Evolutionary conservation across 768 basidiomycete species (phyloP).

Genomic region (Cystobasidiopsis lactophilus): DNA sequence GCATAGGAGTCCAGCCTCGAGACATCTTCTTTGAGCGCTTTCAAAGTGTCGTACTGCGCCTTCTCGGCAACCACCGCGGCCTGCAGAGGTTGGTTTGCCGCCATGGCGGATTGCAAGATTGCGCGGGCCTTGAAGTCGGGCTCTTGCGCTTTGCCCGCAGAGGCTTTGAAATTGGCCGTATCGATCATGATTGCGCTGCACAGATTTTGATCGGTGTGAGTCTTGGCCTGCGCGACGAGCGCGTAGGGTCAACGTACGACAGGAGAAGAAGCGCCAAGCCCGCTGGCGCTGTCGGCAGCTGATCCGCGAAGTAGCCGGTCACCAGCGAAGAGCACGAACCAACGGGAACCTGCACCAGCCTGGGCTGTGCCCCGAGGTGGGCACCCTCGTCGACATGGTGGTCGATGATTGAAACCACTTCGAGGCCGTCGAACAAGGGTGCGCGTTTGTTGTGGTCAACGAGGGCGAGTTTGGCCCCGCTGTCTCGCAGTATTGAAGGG

Average conservation of each 20-base stretch:
- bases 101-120: constrained; percentile 29
- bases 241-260: constrained; percentile 17
- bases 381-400: constrained; percentile 72
- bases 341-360: constrained; percentile 37
- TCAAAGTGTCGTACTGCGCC: constrained; percentile 9
- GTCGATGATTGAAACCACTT: constrained; percentile 59
- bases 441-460: constrained; percentile 64
- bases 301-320: constrained; percentile 29
- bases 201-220: not conserved
- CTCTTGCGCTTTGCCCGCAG: constrained; percentile 48
- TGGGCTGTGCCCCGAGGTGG: constrained; percentile 38
- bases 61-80: constrained; percentile 11
- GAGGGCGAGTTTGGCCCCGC: constrained; percentile 44
- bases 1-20: constrained; percentile 47
- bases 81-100: too few relatives aligned
- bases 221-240: not conserved
- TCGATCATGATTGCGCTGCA: constrained; percentile 53
- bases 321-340: constrained; percentile 63
- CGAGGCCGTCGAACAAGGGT: constrained; percentile 25
- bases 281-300: constrained; percentile 25
- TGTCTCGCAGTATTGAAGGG: constrained; percentile 26
- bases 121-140: constrained; percentile 43
- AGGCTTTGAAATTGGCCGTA: constrained; percentile 48
- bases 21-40: constrained; percentile 41
- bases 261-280: constrained; percentile 61